These are phyloP conservation scores for Melampsora americana DNA, from an alignment of 1,284 basidiomycete genomes.

Conservation along the genomic window DNA sequence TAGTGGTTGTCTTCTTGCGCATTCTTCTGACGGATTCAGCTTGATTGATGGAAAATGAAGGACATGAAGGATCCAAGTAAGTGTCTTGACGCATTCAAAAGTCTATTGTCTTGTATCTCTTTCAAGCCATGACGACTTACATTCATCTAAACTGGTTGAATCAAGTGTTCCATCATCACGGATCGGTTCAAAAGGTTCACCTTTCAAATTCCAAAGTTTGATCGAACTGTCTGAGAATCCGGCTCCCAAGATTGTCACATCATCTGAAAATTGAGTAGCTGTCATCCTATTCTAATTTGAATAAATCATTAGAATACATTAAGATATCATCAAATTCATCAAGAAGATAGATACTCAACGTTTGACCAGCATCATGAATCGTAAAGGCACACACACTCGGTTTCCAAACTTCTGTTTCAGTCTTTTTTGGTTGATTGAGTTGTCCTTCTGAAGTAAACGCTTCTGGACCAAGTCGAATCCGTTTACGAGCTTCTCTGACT, in stretches of 20 bases:
- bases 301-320: constrained; percentile 18
- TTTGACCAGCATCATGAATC: constrained; percentile 82
- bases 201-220: constrained; percentile 89
- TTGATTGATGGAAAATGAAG: constrained; percentile 51
- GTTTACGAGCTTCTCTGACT: constrained; percentile 82
- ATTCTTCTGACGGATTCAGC: constrained; percentile 65
- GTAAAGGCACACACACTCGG: constrained; percentile 92
- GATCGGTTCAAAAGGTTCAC: constrained; percentile 76
- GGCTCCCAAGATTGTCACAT: constrained; percentile 89
- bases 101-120: too few species aligned
- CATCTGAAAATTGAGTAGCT: constrained; percentile 82
- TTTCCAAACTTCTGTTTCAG: constrained; percentile 46
- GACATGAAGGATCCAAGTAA: too few species aligned
- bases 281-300: constrained; percentile 63
- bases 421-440: constrained; percentile 16
- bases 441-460: constrained; percentile 49
- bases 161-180: constrained; percentile 64
- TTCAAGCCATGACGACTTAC: constrained; percentile 56
- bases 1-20: constrained; percentile 71
- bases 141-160: constrained; percentile 64
- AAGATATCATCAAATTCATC: constrained; percentile 16
- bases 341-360: constrained; percentile 60
- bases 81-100: too few species aligned
- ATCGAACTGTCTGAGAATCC: constrained; percentile 96
- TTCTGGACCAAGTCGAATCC: constrained; percentile 78